Percentiles rank a stretch among this genome's conserved stretches.
Conservation (phyloP, 805 yeast species). For the Kazachstania psychrophila region DNA sequence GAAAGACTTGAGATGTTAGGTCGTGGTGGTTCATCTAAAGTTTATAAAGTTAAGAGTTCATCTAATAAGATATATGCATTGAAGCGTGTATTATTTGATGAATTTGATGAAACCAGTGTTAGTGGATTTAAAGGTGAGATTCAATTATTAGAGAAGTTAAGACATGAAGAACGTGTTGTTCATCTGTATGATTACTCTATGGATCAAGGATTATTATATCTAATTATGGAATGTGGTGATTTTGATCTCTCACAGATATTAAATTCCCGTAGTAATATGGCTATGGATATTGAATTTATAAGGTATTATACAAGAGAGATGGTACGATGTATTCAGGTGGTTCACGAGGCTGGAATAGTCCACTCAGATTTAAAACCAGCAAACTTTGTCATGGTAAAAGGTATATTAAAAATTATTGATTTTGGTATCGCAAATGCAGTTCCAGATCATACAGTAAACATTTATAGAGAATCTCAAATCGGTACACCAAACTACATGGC, state of each 20-base stretch:
- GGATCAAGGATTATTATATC: conserved; percentile 48
- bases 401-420: conserved; percentile 79
- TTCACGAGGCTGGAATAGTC: conserved; percentile 79
- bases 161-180: conserved; percentile 63
- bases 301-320: conserved; percentile 71
- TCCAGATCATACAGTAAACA: conserved; percentile 83
- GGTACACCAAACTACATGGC: conserved; percentile 99
- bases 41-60: conserved; percentile 60
- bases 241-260: conserved; percentile 79
- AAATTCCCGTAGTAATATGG: conserved; percentile 40
- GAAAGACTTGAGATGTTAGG: conserved; percentile 75
- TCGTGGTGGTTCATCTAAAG: conserved; percentile 88
- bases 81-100: conserved; percentile 72
- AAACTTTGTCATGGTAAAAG: conserved; percentile 71
- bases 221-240: conserved; percentile 95
- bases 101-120: conserved; percentile 65
- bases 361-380: conserved; percentile 73
- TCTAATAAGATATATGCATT: conserved; percentile 62
- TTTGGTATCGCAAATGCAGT: conserved; percentile 95
- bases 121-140: conserved; percentile 86
- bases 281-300: conserved; percentile 66
- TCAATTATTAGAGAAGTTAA: conserved; percentile 53
- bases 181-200: conserved; percentile 66
- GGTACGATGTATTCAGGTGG: conserved; percentile 73
- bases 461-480: conserved; percentile 81